These are phyloP conservation scores for Neurospora sp. DNA, from an alignment of 495 filamentous ascomycete species.

Conservation along the genomic window DNA sequence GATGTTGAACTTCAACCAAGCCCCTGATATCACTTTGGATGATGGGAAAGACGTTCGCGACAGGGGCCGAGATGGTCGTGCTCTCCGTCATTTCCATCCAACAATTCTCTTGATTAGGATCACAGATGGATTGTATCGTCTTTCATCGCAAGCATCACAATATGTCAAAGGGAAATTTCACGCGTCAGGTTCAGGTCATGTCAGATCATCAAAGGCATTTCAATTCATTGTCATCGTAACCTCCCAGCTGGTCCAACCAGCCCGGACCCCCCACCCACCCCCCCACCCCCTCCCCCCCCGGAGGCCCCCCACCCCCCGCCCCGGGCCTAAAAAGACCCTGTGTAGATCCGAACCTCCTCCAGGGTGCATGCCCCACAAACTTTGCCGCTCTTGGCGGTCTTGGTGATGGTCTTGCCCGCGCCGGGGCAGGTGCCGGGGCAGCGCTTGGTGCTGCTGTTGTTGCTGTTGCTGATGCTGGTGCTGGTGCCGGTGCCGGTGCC, in stretches of 20 bases:
- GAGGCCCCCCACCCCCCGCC: not conserved
- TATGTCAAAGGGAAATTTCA: not conserved
- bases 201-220: not conserved
- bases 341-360: not conserved
- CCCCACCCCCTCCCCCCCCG: not conserved
- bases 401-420: not conserved
- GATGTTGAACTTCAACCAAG: no score
- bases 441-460: not conserved
- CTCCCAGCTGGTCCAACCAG: not conserved
- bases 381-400: not conserved
- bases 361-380: not conserved
- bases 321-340: not conserved
- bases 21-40: not conserved
- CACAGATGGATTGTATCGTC: not conserved
- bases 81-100: not conserved
- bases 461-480: not conserved
- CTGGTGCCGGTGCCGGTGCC: not conserved
- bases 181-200: not conserved
- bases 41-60: not conserved
- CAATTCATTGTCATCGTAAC: not conserved
- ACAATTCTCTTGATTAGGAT: not conserved
- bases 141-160: not conserved
- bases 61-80: not conserved
- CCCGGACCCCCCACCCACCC: not conserved
- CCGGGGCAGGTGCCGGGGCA: not conserved